A percentile compares a stretch with the other conserved stretches of the same genome.
Evolutionary conservation across 352 stramenopile genomes (phyloP).

Genomic region (Phytophthora melonis): DNA sequence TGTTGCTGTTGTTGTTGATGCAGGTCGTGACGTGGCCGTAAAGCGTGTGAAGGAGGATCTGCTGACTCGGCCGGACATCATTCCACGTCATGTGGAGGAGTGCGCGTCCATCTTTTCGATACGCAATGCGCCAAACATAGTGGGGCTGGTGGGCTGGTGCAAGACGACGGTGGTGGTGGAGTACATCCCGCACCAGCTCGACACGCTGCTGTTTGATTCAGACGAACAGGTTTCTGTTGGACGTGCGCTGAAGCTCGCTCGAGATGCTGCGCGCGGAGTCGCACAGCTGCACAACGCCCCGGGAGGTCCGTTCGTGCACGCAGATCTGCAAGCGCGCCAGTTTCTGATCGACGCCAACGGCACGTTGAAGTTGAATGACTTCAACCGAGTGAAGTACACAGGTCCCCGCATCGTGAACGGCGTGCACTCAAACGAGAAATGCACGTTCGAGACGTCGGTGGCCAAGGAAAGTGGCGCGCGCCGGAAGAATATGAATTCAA

Average conservation of each 20-base stretch:
- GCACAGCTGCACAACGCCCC: conserved; percentile 70
- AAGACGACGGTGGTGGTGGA: conserved; percentile 82
- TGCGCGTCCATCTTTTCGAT: conserved; percentile 75
- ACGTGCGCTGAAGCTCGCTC: conserved; percentile 58
- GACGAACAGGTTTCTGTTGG: conserved; percentile 50
- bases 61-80: conserved; percentile 64
- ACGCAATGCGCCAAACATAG: conserved; percentile 75
- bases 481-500: conserved; percentile 72
- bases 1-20: not conserved
- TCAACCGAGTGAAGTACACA: conserved; percentile 84
- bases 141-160: conserved; percentile 77
- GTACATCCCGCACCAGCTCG: conserved; percentile 70
- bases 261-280: conserved; percentile 67
- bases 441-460: conserved; percentile 66
- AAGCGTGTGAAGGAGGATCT: conserved; percentile 77
- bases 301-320: conserved; percentile 79
- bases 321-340: conserved; percentile 83
- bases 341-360: conserved; percentile 75
- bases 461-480: conserved; percentile 83
- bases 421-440: conserved; percentile 50
- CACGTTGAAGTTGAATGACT: conserved; percentile 78
- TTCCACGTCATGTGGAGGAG: conserved; percentile 78
- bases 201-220: conserved; percentile 69
- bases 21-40: conserved; percentile 67
- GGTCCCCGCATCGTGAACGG: conserved; percentile 52